Base-by-base conservation (phyloP, 2,329 filamentous ascomycete genomes). In the Tolypocladium tundrense region DNA sequence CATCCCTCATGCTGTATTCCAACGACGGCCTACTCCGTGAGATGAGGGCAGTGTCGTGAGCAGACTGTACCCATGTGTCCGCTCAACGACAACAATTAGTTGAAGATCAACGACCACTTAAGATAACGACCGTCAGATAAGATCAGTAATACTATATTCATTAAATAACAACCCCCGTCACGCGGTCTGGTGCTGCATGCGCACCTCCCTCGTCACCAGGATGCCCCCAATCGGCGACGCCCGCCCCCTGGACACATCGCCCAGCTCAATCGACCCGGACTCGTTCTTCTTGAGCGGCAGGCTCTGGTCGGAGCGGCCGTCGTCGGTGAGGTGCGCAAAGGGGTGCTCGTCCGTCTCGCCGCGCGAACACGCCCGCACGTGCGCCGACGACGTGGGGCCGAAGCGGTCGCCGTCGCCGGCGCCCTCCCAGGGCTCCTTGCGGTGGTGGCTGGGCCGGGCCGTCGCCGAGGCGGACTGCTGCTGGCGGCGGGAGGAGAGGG, bases 201-300 rank as follows among this genome's bases (percentile, higher is more conserved):
- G 56, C 14, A 60, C 42, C 40, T 61, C 59, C 16, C 50, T 56
- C 14, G 59, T 61, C n/a, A 61, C 45, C 37, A 60, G 13, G 35
- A 61, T 61, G n/a, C 55, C 56, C 14, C 42, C 57, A 5, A 50
- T 24, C 3, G 37, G 40, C n/a, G 43, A 42, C 7, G 40, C 40
- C 50, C 42, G 37, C 7, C 21, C 50, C 7, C 19, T 35, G 24
- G 58, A 24, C 33, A 58, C n/a, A 13, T 50, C 50, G 11, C 13
- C 24, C 35, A 61, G 55, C 24, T 61, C 58, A 39, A 59, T 59
- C 42, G 16, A 58, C 27, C 35, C 33, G 31, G 9, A 54, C 37
- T 27, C 35, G 53, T 35, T 60, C 55, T 33, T 58, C 31, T 51
- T 51, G 48, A 51, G 31, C 10, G 13, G 6, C 21, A 35, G 31